Conservation (phyloP, 768 basidiomycete species). For the Antrodiella citrinella region DNA sequence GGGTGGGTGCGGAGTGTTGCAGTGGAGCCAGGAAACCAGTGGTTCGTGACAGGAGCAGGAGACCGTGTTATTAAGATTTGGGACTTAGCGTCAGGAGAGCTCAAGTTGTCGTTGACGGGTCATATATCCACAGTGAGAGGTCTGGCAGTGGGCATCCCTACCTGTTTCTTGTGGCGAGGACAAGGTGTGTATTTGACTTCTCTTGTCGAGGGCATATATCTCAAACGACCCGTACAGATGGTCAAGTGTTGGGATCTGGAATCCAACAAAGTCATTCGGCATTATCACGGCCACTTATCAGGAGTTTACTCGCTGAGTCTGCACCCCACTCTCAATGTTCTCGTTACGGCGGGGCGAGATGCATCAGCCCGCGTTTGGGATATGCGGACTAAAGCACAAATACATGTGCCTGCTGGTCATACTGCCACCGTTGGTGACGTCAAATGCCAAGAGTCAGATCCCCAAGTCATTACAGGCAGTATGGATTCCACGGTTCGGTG, state of each 20-base stretch:
- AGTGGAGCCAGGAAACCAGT: slow-evolving; percentile 95
- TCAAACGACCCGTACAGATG: slow-evolving; percentile 51
- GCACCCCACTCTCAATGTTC: slow-evolving; percentile 92
- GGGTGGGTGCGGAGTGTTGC: slow-evolving; percentile 97
- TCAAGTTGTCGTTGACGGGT: slow-evolving; percentile 93
- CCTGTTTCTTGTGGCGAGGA: slow-evolving; percentile 97
- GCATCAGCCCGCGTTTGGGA: slow-evolving; percentile 98
- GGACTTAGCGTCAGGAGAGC: slow-evolving; percentile 95
- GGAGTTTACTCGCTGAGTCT: slow-evolving; percentile 92
- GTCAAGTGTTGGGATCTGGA: slow-evolving; percentile 99
- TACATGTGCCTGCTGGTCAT: slow-evolving; percentile 89
- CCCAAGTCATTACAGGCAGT: slow-evolving; percentile 94
- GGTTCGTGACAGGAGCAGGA: slow-evolving; percentile 98
- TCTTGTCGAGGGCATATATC: background rate
- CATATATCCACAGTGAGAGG: slow-evolving; percentile 97
- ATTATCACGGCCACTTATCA: slow-evolving; percentile 97
- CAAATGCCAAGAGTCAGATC: slow-evolving; percentile 93
- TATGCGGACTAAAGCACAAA: slow-evolving; percentile 96
- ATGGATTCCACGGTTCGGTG: slow-evolving; percentile 97
- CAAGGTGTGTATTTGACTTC: slow-evolving; percentile 52
- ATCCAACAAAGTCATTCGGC: slow-evolving; percentile 96
- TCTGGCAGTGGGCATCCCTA: slow-evolving; percentile 94
- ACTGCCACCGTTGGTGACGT: slow-evolving; percentile 94
- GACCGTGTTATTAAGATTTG: slow-evolving; percentile 98
- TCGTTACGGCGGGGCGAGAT: slow-evolving; percentile 93